These are phyloP conservation scores for Angophora floribunda DNA, from an alignment of 345 rosid genomes.

Conservation along the genomic window DNA sequence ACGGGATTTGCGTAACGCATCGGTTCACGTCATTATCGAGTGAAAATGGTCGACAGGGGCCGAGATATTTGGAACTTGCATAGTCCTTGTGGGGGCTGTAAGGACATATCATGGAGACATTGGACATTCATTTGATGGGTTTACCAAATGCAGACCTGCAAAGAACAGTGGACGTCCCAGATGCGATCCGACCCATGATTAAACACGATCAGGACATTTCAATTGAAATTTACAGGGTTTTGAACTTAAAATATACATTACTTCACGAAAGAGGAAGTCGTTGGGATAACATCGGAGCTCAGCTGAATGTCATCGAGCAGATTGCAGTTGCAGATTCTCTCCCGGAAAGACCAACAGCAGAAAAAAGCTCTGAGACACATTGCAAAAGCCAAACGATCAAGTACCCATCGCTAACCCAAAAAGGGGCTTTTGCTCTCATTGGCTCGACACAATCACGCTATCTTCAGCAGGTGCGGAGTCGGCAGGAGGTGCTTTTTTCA, in stretches of 20 bases:
- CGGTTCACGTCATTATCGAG: neutral
- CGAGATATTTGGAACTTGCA: neutral
- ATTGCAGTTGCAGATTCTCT: neutral
- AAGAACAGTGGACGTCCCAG: neutral
- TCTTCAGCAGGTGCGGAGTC: constrained; percentile 48
- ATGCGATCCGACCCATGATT: neutral
- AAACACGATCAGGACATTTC: neutral
- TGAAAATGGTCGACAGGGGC: neutral
- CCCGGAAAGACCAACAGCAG: neutral
- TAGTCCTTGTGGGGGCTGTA: neutral
- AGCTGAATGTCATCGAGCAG: neutral
- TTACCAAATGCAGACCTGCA: neutral
- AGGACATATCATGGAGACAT: neutral
- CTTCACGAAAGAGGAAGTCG: neutral
- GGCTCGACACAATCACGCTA: constrained; percentile 27
- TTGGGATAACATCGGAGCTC: neutral
- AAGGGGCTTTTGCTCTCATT: constrained; percentile 13
- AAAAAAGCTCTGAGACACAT: neutral
- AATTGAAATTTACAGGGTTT: neutral
- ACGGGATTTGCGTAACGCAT: neutral
- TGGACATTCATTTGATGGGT: neutral
- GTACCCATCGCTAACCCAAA: neutral
- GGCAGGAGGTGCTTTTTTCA: constrained; percentile 39
- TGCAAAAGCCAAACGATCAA: neutral
- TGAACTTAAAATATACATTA: neutral